Conservation (phyloP, 2,329 filamentous ascomycete species). For the Venturia asperata region DNA sequence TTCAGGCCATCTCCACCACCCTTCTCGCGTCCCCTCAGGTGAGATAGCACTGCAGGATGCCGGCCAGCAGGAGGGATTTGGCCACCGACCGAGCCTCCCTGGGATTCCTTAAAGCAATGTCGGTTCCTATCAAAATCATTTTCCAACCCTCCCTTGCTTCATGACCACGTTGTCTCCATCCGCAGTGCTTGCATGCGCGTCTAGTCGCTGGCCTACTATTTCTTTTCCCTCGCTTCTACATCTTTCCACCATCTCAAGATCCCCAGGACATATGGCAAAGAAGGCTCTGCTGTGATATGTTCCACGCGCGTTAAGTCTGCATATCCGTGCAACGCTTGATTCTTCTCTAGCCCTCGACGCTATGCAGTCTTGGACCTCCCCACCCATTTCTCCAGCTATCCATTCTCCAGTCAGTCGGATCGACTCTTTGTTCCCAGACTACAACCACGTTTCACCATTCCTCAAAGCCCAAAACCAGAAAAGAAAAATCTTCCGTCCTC, state of each 20-base stretch:
- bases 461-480: constrained; percentile 1
- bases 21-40: background rate
- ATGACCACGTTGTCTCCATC: background rate
- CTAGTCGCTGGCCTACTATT: background rate
- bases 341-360: background rate
- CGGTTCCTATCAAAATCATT: background rate
- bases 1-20: background rate
- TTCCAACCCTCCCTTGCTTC: constrained; percentile 10
- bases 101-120: background rate
- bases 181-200: background rate
- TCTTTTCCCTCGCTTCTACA: background rate
- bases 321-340: constrained; percentile 8
- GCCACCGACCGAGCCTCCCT: background rate
- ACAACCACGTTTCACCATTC: background rate
- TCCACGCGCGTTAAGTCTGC: constrained; percentile 7
- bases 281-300: constrained; percentile 6
- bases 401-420: constrained; percentile 2
- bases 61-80: background rate
- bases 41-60: background rate
- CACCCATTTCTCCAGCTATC: background rate
- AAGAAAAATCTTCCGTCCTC: constrained; percentile 7
- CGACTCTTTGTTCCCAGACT: constrained; percentile 4
- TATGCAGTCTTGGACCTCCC: constrained; percentile 2
- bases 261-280: background rate
- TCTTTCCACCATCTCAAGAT: background rate